A percentile compares a stretch with the other conserved stretches of the same genome.
Conservation (phyloP, 805 yeast genomes). For the Lipomyces mesembrius region DNA sequence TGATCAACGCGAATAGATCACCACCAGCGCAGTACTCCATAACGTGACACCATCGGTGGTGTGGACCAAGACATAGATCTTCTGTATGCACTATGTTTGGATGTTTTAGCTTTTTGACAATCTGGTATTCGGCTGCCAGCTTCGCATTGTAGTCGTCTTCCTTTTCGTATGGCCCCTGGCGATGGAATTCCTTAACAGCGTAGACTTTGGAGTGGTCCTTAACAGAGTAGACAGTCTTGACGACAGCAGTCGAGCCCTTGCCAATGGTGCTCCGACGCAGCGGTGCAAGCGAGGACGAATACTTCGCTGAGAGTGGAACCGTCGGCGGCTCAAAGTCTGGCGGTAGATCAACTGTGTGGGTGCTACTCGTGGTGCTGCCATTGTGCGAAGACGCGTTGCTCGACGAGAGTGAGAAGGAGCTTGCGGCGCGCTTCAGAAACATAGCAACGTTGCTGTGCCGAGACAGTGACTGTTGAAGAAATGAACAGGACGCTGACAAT, state of each 20-base stretch:
- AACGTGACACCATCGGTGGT: constrained; percentile 45
- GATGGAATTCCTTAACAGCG: constrained; percentile 87
- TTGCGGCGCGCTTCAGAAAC: constrained; percentile 28
- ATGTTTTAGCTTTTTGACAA: constrained; percentile 77
- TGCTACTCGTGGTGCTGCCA: constrained; percentile 4
- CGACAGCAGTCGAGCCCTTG: constrained; percentile 46
- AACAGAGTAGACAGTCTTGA: constrained; percentile 38
- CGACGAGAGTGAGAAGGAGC: constrained; percentile 6
- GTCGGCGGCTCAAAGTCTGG: constrained; percentile 31
- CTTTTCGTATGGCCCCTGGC: constrained; percentile 59
- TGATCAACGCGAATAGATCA: constrained; percentile 77
- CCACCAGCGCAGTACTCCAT: constrained; percentile 88
- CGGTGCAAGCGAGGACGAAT: constrained; percentile 25
- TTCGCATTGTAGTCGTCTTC: constrained; percentile 62
- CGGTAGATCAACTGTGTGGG: constrained; percentile 13
- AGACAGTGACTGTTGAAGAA: not conserved
- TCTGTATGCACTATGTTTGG: constrained; percentile 75
- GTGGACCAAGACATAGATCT: constrained; percentile 53
- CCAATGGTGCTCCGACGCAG: constrained; percentile 40
- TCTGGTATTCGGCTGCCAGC: constrained; percentile 80
- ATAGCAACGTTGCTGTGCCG: constrained; percentile 11
- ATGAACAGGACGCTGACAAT: not conserved
- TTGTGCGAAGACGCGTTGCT: constrained; percentile 1
- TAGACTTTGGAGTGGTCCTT: constrained; percentile 49
- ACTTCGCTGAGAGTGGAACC: constrained; percentile 32